These are phyloP conservation scores for Actinomucor elegans DNA, from an alignment of 371 early-diverging fungal species.

Conservation along the genomic window DNA sequence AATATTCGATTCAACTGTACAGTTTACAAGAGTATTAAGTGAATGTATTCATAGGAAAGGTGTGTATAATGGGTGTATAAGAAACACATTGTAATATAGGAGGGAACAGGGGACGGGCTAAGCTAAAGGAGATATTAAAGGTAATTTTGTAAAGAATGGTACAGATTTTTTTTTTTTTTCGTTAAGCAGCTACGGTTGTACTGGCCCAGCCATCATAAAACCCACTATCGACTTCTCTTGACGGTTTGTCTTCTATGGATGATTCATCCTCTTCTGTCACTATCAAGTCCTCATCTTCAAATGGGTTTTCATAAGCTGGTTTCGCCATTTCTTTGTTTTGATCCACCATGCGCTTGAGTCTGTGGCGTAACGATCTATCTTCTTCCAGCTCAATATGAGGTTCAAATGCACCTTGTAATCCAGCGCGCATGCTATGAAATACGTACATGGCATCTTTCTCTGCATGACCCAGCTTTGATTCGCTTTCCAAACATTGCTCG, in stretches of 20 bases:
- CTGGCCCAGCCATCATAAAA: slow-evolving; percentile 23
- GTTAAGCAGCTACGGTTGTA: too few relatives aligned
- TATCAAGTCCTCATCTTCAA: slow-evolving; percentile 45
- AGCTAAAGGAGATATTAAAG: too few relatives aligned
- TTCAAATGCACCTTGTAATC: slow-evolving; percentile 32
- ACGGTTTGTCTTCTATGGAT: background rate
- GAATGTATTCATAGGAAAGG: too few relatives aligned
- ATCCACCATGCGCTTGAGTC: slow-evolving; percentile 20
- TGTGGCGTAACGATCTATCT: slow-evolving; percentile 26
- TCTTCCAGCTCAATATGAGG: slow-evolving; percentile 38
- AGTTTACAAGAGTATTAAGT: too few relatives aligned
- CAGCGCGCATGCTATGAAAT: slow-evolving; percentile 48
- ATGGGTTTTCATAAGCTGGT: slow-evolving; percentile 41
- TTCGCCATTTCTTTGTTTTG: slow-evolving; percentile 27
- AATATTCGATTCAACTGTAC: too few relatives aligned
- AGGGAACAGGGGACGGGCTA: too few relatives aligned
- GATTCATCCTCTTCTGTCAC: slow-evolving; percentile 36
- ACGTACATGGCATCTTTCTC: slow-evolving; percentile 57
- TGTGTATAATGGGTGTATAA: too few relatives aligned
- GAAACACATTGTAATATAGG: too few relatives aligned
- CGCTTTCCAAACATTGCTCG: slow-evolving; percentile 49
- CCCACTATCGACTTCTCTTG: slow-evolving; percentile 23
- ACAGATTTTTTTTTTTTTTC: too few relatives aligned
- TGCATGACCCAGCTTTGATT: slow-evolving; percentile 39
- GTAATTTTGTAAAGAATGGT: too few relatives aligned